Base-by-base conservation (phyloP, 768 basidiomycete genomes). In the Pisolithus orientalis region DNA sequence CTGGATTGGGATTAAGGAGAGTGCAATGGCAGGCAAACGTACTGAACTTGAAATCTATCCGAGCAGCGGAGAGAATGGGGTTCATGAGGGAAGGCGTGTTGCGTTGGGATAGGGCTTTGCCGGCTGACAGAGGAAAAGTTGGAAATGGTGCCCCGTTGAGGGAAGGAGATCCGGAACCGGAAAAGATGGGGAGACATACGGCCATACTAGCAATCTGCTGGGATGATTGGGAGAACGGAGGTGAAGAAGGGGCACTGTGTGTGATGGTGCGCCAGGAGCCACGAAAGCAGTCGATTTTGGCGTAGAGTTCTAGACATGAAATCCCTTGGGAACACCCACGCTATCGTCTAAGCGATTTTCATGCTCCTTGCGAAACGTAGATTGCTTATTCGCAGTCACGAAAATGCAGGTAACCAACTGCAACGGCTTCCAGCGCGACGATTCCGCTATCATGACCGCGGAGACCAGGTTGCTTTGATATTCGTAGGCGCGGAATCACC, bases 11-110 rank as follows among this genome's bases (percentile, higher is more conserved):
- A 0, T 62, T 88, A 34, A 74, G 85, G 3, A 73, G 85, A 9
- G 78, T 85, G 0, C 78, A 79, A 28, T 89, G 84, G 81, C 75
- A 77, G 54, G 72, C 82, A 4, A 77, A 80, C 47, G 59, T 65
- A 13, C 50, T 60, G 24, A 88, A 88, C 59, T 47, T 42, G 10
- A 59, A 70, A 0, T 83, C 81, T 37, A 65, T 82, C 13, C 57
- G 65, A 5, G 70, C 75, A 0, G 85, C 85, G 0, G 69, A 80
- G 59, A 70, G 79, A 47, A 67, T 87, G 71, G 85, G 84, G 1
- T 84, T 89, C 62, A 66, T 63, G 50, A 53, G 65, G 31, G 87
- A 90, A 60, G 80, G 70, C 0, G 61, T 75, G 7, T 44, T 78
- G 56, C 62, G 77, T 42, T 87, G 84, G 83, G 72, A 82, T 49